Conservation (phyloP, 2,329 filamentous ascomycete species). For the Pyrenochaeta sp. region DNA sequence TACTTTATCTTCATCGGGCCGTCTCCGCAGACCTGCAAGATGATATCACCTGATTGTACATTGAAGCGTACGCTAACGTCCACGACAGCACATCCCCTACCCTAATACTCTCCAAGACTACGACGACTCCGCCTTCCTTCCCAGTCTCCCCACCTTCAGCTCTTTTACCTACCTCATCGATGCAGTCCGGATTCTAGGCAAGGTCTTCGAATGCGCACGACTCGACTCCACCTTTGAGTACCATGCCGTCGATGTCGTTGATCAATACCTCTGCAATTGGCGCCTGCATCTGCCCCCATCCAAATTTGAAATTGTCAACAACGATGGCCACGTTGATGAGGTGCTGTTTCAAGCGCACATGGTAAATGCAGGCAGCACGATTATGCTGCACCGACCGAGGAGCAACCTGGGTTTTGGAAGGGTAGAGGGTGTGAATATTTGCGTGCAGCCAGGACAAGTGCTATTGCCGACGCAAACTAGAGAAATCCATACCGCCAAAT, state of each 20-base stretch:
- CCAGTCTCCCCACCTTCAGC: constrained; percentile 75
- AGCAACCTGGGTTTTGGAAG: constrained; percentile 48
- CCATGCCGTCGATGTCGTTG: constrained; percentile 62
- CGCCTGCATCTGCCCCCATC: constrained; percentile 76
- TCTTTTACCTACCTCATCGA: constrained; percentile 88
- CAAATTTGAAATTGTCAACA: constrained; percentile 74
- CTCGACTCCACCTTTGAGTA: constrained; percentile 49
- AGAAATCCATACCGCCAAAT: constrained; percentile 79
- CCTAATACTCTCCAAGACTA: constrained; percentile 72
- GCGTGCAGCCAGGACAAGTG: constrained; percentile 65
- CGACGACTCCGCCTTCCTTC: constrained; percentile 77
- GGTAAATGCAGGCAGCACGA: constrained; percentile 62
- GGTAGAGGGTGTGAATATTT: constrained; percentile 63
- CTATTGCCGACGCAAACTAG: constrained; percentile 61
- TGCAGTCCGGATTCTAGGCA: constrained; percentile 78
- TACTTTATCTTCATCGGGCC: constrained; percentile 3
- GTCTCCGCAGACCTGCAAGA: constrained; percentile 5
- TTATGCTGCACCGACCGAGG: constrained; percentile 55
- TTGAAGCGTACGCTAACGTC: constrained; percentile 1
- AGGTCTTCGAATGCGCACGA: constrained; percentile 68
- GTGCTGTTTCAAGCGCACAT: constrained; percentile 93
- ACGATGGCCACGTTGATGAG: constrained; percentile 77
- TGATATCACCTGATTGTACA: not conserved
- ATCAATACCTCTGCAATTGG: constrained; percentile 76
- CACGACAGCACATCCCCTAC: constrained; percentile 44